Percentiles rank a stretch among this genome's conserved stretches.
Conservation (phyloP, 2,329 filamentous ascomycete genomes). For the Botrytis cinerea region DNA sequence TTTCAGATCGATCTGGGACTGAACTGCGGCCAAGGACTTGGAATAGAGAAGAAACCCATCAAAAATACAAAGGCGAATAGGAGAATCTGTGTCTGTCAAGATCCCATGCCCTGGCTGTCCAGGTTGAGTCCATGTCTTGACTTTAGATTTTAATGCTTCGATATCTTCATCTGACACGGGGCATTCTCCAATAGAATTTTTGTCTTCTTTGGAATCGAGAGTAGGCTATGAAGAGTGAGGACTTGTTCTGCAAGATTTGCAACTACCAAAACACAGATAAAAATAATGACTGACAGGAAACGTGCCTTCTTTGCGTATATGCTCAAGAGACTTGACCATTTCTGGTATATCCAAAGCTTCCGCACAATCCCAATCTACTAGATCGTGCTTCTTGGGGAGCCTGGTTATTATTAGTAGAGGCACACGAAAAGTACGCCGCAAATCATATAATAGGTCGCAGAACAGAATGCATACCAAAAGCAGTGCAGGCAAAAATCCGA, state of each 20-base stretch:
- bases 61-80: conserved; percentile 64
- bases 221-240: conserved; percentile 46
- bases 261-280: conserved; percentile 37
- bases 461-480: neutral
- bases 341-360: conserved; percentile 72
- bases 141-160: conserved; percentile 49
- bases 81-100: conserved; percentile 24
- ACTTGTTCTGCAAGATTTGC: conserved; percentile 31
- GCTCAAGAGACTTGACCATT: conserved; percentile 65
- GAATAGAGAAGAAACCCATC: conserved; percentile 89
- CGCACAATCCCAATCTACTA: conserved; percentile 91
- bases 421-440: neutral
- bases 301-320: conserved; percentile 69
- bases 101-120: conserved; percentile 50
- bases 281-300: conserved; percentile 55
- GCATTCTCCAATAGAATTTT: conserved; percentile 59
- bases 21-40: conserved; percentile 51
- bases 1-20: conserved; percentile 68
- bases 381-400: conserved; percentile 56
- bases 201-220: conserved; percentile 60
- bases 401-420: conserved; percentile 42
- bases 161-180: conserved; percentile 54
- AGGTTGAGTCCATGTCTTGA: conserved; percentile 50
- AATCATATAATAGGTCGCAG: neutral
- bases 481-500: conserved; percentile 6